A percentile compares a stretch with the other conserved stretches of the same genome.
These are phyloP conservation scores for Thyridium curvatum DNA, from an alignment of 2,329 filamentous ascomycete species.

Conservation along the genomic window DNA sequence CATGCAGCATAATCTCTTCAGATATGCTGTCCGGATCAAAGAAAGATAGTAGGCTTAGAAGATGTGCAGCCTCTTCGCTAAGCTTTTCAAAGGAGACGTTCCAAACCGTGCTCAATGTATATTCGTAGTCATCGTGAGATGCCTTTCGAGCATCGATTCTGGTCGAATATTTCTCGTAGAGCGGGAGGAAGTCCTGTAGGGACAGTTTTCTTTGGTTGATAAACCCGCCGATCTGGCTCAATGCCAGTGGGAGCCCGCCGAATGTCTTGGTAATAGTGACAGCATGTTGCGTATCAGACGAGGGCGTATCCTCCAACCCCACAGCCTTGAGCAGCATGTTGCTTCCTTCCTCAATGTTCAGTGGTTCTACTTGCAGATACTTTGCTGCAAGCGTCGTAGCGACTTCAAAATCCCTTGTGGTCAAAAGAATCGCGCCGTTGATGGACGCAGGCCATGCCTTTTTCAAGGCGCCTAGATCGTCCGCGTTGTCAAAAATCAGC, in stretches of 20 bases:
- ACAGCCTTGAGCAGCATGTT: neutral
- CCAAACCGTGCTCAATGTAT: constrained; percentile 21
- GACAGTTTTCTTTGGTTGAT: constrained; percentile 15
- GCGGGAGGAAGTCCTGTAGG: constrained; percentile 17
- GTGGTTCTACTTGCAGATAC: neutral
- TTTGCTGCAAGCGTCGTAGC: neutral
- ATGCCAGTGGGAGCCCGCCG: constrained; percentile 11
- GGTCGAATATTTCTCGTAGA: constrained; percentile 17
- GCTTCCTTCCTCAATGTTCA: neutral
- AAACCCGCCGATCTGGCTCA: constrained; percentile 21
- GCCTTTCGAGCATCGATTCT: constrained; percentile 17
- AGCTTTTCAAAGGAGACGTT: constrained; percentile 17
- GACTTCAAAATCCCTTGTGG: constrained; percentile 12
- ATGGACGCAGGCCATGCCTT: constrained; percentile 15
- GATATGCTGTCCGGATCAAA: constrained; percentile 19
- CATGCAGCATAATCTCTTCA: constrained; percentile 16
- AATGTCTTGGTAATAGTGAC: constrained; percentile 9
- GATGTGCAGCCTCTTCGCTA: constrained; percentile 8
- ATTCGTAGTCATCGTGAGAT: constrained; percentile 14
- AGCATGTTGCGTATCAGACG: constrained; percentile 7
- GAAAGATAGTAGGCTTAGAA: constrained; percentile 18
- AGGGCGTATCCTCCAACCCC: neutral
- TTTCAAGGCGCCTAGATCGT: constrained; percentile 15
- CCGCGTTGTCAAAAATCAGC: constrained; percentile 21
- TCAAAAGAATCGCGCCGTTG: constrained; percentile 16